Base-by-base conservation (phyloP, 352 stramenopile genomes). In the Pythium coloratum region DNA sequence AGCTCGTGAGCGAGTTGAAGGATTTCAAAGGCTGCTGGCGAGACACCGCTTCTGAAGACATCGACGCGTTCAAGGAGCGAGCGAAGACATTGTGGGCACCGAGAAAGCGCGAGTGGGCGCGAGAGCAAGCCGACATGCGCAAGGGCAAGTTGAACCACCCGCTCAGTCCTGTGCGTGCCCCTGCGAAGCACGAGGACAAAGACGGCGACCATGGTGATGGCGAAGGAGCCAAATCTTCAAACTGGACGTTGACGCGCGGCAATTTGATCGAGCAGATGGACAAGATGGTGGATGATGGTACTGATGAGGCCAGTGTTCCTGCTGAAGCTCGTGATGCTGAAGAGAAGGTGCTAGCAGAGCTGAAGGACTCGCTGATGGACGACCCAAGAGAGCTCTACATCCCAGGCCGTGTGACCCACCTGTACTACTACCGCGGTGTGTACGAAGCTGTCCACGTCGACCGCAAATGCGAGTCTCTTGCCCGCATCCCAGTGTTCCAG, bases 391-490 rank as follows among this genome's bases (percentile, higher is more conserved):
- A 94, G 67, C 79, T 94, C 1, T 94, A 82, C 63, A 89, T 94
- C 40, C 86, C 86, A 9, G 86, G 86, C 24, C 70, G 77, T 20
- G 81, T 94, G 59, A 92, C 84, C 5, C 86, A 93, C 55, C 68
- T 96, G 30, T 96, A 88, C 64, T 94, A 88, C 58, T 76, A 85
- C 66, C 89, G 88, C 50, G 88, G 88, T 8, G 76, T 90, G 18
- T 96, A 92, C 50, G 86, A 96, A 71, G 88, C 88, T 5, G 88
- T 92, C 8, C 72, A 91, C 53, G 88, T 96, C 1, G 78, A 91
- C 57, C 86, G 86, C 53, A 84, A 81, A 59, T 96, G 86, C 62
- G 73, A 81, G 14, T 75, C 87, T 24, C 76, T 96, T 2, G 78
- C 80, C 1, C 83, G 89, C 16, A 93, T 96, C 42, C 86, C 87